Base-by-base conservation (phyloP, 1,284 basidiomycete species). In the Moesziomyces aphidis region DNA sequence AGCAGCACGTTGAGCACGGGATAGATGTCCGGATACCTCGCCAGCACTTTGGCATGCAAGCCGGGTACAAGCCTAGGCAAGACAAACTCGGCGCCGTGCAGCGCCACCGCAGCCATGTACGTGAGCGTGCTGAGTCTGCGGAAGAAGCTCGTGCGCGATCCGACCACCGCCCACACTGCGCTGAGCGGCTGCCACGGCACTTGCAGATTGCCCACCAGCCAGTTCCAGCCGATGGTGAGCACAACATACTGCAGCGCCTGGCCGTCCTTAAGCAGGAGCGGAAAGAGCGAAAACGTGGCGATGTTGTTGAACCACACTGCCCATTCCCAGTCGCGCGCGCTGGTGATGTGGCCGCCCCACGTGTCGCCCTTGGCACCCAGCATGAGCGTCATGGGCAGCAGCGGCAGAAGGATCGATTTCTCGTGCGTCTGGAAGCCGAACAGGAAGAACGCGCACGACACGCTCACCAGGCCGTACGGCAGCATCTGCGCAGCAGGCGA, bases 341-440 rank as follows among this genome's bases (percentile, higher is more conserved):
- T 45, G 9, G 89, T 87, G 36, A 90, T 90, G 47, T 75, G 79
- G n/a, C 79, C 83, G 22, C 79, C 83, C 54, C 73, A 81, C 15
- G 81, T 83, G 51, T 84, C 83, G 51, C 83, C 85, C 50, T 86
- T 83, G 15, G 89, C 90, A 0, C 90, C 91, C 51, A 95, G 86
- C 13, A 95, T 86, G 21, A 97, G 87, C 0, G 90, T 93, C 26
- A 95, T 87, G 0, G 95, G 95, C 71, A 97, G 85, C 22, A 97
- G 87, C 3, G 94, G 93, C 0, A 97, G 83, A n/a, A 97, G 83
- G 50, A 97, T 92, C 3, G 92, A 92, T 87, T 97, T 97, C 85
- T 97, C 94, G 85, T 96, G 94, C 28, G 95, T 94, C 83, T 97
- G 94, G 85, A 97, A 96, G 8, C 94, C 95, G 86, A 97, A 95